Evolutionary conservation across 495 filamentous ascomycete species (phyloP).

Genomic region (Penicillium atrosanguineum): DNA sequence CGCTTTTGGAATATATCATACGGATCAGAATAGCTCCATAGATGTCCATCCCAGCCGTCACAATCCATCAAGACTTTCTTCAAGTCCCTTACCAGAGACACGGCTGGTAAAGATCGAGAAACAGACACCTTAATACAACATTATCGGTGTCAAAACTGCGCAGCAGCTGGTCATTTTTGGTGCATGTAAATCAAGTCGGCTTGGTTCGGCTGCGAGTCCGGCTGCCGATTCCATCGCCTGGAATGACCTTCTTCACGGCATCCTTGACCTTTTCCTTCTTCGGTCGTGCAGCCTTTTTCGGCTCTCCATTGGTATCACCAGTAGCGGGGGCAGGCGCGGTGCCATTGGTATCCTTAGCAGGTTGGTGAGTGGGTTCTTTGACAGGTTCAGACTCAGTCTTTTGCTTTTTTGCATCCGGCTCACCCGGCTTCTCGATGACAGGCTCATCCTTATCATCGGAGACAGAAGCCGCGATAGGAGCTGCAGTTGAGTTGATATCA

Average conservation of each 20-base stretch:
- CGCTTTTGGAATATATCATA: conserved; percentile 3
- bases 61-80: background rate
- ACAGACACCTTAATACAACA: background rate
- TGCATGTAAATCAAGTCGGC: conserved; percentile 9
- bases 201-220: conserved; percentile 46
- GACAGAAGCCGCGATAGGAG: background rate
- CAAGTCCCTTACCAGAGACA: background rate
- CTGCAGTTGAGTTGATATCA: conserved; percentile 22
- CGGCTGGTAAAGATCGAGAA: background rate
- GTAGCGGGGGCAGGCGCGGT: conserved; percentile 2
- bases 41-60: background rate
- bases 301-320: conserved; percentile 15
- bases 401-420: conserved; percentile 29
- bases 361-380: conserved; percentile 7
- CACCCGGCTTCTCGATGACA: conserved; percentile 9
- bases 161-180: background rate
- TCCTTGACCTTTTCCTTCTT: conserved; percentile 42
- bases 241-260: conserved; percentile 26
- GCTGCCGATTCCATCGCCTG: conserved; percentile 38
- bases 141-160: background rate
- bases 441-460: conserved; percentile 11
- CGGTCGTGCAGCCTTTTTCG: conserved; percentile 31
- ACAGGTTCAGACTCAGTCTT: conserved; percentile 21
- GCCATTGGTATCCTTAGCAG: conserved; percentile 15
- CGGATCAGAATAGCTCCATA: background rate